These are phyloP conservation scores for Barnettozyma salicaria DNA, from an alignment of 805 yeast genomes.

Conservation along the genomic window DNA sequence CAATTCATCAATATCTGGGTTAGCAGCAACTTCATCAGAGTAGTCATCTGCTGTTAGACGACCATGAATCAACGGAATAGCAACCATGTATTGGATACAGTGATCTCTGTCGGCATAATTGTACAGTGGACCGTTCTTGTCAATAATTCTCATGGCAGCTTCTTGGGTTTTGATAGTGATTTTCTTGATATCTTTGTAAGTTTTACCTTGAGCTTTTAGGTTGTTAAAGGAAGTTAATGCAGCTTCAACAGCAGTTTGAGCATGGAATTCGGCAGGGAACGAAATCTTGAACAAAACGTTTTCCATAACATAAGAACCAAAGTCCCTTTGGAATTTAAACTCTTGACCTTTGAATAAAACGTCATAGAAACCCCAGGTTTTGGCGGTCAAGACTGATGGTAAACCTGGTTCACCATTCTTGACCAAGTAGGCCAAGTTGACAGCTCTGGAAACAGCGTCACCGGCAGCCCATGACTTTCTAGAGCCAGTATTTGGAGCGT, in stretches of 20 bases:
- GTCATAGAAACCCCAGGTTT: constrained; percentile 60
- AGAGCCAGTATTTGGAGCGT: constrained; percentile 58
- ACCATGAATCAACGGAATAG: constrained; percentile 50
- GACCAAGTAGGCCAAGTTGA: constrained; percentile 47
- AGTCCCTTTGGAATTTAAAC: constrained; percentile 48
- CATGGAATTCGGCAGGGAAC: constrained; percentile 61
- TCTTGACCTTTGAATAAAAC: constrained; percentile 49
- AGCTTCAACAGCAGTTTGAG: constrained; percentile 60
- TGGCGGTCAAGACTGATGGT: constrained; percentile 52
- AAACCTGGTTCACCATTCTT: constrained; percentile 49
- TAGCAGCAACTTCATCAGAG: constrained; percentile 42
- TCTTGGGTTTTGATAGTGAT: constrained; percentile 52
- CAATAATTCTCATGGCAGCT: constrained; percentile 55
- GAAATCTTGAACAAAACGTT: constrained; percentile 56
- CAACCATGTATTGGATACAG: constrained; percentile 60
- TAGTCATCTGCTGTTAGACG: constrained; percentile 54
- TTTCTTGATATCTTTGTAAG: constrained; percentile 42
- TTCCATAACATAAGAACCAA: constrained; percentile 57
- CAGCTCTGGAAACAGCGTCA: constrained; percentile 55
- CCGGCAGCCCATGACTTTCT: constrained; percentile 68
- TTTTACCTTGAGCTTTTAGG: constrained; percentile 35
- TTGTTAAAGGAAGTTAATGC: constrained; percentile 39
- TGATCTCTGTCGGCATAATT: constrained; percentile 63
- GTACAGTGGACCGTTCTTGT: constrained; percentile 52
- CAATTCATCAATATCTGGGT: constrained; percentile 46